phyloP scores from a whole-genome alignment of 345 rosid species.

The Eucalyptus cladocalyx region DNA sequence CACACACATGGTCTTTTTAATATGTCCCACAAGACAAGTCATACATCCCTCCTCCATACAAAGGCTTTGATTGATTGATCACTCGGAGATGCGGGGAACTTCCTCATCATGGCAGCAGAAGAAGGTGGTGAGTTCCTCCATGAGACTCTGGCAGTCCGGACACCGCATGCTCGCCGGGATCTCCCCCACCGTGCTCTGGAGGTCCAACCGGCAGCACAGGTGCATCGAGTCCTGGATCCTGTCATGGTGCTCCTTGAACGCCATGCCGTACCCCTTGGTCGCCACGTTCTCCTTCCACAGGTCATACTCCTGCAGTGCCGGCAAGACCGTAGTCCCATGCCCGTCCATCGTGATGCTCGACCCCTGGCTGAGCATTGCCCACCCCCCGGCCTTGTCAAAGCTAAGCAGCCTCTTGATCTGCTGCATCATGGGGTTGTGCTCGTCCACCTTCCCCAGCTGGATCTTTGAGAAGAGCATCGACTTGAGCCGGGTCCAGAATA shows the following conservation, averaged over 20 bases:
- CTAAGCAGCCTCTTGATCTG: slow-evolving; percentile 74
- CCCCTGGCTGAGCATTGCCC: slow-evolving; percentile 72
- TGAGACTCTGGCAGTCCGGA: slow-evolving; percentile 56
- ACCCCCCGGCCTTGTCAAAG: slow-evolving; percentile 62
- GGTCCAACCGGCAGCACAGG: slow-evolving; percentile 65
- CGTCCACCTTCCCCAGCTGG: slow-evolving; percentile 60
- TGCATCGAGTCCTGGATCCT: slow-evolving; percentile 21
- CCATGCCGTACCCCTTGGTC: slow-evolving; percentile 37
- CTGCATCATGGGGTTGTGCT: slow-evolving; percentile 48
- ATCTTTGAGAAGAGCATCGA: slow-evolving; percentile 86
- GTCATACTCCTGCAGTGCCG: slow-evolving; percentile 42
- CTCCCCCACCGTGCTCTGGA: slow-evolving; percentile 36
- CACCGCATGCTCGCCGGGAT: slow-evolving; percentile 57
- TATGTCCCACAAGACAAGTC: background rate
- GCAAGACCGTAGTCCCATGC: slow-evolving; percentile 35
- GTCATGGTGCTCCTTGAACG: slow-evolving; percentile 52
- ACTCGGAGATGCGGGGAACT: background rate
- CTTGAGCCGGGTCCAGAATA: slow-evolving; percentile 79
- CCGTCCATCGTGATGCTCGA: slow-evolving; percentile 35
- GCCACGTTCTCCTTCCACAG: slow-evolving; percentile 49
- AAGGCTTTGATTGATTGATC: background rate
- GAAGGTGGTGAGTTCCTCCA: slow-evolving; percentile 63
- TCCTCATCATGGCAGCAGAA: slow-evolving; percentile 64
- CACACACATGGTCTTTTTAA: background rate
- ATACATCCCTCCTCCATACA: background rate